Conservation (phyloP, 257 asterid genomes). For the Nicotiana paniculata region DNA sequence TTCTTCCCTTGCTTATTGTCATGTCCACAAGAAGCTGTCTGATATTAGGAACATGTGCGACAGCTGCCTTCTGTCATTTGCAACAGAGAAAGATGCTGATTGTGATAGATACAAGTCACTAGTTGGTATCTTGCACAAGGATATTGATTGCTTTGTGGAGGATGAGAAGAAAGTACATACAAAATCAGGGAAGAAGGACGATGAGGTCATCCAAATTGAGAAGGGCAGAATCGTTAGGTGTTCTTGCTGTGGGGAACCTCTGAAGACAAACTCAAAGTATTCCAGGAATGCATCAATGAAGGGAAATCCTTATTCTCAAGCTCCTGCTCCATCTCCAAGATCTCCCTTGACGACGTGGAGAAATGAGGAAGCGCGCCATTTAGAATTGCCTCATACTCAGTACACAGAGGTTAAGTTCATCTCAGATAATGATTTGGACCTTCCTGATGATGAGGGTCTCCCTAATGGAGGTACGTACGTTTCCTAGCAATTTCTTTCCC, state of each 20-base stretch:
- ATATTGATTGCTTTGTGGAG: slow-evolving; percentile 34
- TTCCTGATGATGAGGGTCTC: slow-evolving; percentile 37
- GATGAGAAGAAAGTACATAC: slow-evolving; percentile 21
- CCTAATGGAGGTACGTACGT: slow-evolving; percentile 28
- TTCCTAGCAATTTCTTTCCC: not conserved
- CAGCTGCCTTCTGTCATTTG: slow-evolving; percentile 60
- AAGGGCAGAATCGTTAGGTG: slow-evolving; percentile 34
- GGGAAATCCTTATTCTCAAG: not conserved
- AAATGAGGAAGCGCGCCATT: slow-evolving; percentile 35
- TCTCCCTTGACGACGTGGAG: slow-evolving; percentile 30
- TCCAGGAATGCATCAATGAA: slow-evolving; percentile 44
- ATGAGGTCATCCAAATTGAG: slow-evolving; percentile 20
- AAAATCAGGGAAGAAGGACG: slow-evolving; percentile 38
- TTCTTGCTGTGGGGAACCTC: slow-evolving; percentile 70
- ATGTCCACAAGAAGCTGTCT: slow-evolving; percentile 59
- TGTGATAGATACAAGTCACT: slow-evolving; percentile 38
- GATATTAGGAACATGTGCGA: slow-evolving; percentile 66
- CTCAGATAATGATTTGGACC: slow-evolving; percentile 44
- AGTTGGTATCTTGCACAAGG: slow-evolving; percentile 57
- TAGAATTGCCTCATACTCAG: slow-evolving; percentile 39
- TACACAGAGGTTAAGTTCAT: slow-evolving; percentile 49
- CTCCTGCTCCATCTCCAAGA: slow-evolving; percentile 58
- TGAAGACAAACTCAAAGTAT: slow-evolving; percentile 35
- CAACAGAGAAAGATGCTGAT: slow-evolving; percentile 47
- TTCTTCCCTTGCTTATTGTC: slow-evolving; percentile 76